phyloP scores from a whole-genome alignment of 2,329 filamentous ascomycete species.

The Aplosporella prunicola region DNA sequence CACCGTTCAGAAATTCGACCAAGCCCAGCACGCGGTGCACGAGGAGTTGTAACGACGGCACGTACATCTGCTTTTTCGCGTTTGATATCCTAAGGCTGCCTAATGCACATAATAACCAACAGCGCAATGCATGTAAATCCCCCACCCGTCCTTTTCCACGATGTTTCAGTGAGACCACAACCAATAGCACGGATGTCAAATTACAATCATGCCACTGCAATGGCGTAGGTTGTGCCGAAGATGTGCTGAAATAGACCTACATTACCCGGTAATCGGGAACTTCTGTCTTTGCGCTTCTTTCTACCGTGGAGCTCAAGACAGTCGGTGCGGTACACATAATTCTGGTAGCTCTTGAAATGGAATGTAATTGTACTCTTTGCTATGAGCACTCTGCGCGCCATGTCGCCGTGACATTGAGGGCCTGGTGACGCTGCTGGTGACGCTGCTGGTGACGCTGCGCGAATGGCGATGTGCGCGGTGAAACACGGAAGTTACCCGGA shows the following conservation, averaged over 20 bases:
- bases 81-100: too few species aligned
- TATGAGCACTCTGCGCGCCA: too few species aligned
- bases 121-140: neutral
- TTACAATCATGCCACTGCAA: constrained; percentile 76
- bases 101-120: too few species aligned
- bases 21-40: too few species aligned
- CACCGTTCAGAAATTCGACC: constrained; percentile 17
- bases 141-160: neutral
- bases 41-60: too few species aligned
- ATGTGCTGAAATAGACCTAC: constrained; percentile 71
- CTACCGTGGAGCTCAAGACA: constrained; percentile 2
- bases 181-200: constrained; percentile 97
- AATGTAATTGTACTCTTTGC: too few species aligned
- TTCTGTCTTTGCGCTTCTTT: constrained; percentile 1
- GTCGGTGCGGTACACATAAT: constrained; percentile 11
- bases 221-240: constrained; percentile 98
- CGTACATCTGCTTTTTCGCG: too few species aligned
- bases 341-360: neutral
- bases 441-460: constrained; percentile 6
- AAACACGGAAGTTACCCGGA: constrained; percentile 3
- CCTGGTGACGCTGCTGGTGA: constrained; percentile 2
- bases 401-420: too few species aligned
- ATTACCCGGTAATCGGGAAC: constrained; percentile 16
- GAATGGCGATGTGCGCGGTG: neutral
- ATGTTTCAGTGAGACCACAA: neutral